phyloP scores from a whole-genome alignment of 129 eudicot species.

The Saussurea involucrata region DNA sequence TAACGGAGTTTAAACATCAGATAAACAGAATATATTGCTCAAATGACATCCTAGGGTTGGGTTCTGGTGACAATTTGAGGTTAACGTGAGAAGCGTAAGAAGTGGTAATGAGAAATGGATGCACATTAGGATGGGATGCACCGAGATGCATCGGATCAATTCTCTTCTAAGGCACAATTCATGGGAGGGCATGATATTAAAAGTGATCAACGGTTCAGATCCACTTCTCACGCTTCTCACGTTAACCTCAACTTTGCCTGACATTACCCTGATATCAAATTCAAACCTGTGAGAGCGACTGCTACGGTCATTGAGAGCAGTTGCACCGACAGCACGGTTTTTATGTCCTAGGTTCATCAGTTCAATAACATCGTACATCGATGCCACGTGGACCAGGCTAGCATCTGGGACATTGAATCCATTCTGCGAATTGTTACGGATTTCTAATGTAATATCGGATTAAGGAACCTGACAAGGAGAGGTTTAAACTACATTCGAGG shows the following conservation, averaged over 20 bases:
- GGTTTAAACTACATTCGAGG: background rate
- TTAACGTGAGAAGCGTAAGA: no score
- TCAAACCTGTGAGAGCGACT: constrained; percentile 98
- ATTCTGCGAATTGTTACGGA: constrained; percentile 87
- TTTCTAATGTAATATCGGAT: constrained; percentile 70
- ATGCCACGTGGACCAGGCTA: constrained; percentile 72
- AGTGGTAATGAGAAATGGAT: no score
- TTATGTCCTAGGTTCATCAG: constrained; percentile 81
- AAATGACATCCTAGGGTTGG: constrained; percentile 15
- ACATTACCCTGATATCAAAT: no score
- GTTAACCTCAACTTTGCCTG: no score
- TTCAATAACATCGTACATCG: constrained; percentile 78
- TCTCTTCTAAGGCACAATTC: no score
- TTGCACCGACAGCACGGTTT: constrained; percentile 92
- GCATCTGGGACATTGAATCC: constrained; percentile 98
- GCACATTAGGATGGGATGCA: no score
- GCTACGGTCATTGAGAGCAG: constrained; percentile 98
- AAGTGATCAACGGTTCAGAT: no score
- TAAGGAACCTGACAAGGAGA: constrained; percentile 37
- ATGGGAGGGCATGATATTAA: no score
- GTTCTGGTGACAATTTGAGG: no score
- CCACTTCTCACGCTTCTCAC: no score
- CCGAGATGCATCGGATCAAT: no score
- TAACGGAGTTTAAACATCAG: constrained; percentile 13
- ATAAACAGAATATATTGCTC: background rate